phyloP scores from a whole-genome alignment of 2,329 filamentous ascomycete species.

The Xylaria sp. region DNA sequence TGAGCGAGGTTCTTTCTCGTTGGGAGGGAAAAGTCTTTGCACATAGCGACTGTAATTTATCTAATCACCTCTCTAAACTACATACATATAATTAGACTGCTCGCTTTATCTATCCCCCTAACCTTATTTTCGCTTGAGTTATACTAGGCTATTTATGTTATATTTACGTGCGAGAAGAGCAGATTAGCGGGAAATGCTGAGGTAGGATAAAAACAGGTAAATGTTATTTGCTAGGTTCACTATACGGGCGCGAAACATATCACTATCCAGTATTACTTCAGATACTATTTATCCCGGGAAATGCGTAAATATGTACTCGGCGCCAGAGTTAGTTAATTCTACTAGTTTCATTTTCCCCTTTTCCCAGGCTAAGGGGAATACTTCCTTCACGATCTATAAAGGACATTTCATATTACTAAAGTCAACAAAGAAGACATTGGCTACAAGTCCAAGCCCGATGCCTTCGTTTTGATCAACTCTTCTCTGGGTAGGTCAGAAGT shows the following conservation, averaged over 20 bases:
- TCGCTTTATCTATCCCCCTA: background rate
- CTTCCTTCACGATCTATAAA: background rate
- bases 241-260: too few species aligned
- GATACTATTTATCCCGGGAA: too few species aligned
- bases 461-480: background rate
- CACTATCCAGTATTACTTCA: too few species aligned
- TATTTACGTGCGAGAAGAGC: background rate
- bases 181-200: background rate
- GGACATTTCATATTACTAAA: background rate
- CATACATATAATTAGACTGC: background rate
- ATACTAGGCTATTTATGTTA: background rate
- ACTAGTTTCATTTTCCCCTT: background rate
- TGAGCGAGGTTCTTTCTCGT: background rate
- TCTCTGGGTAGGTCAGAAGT: background rate
- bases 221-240: too few species aligned
- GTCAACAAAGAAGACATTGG: background rate
- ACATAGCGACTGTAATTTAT: background rate
- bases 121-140: background rate
- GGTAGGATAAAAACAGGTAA: background rate
- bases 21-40: too few species aligned
- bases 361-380: background rate
- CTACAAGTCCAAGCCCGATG: background rate
- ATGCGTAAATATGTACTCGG: too few species aligned
- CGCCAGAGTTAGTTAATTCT: too few species aligned
- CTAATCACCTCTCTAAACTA: constrained; percentile 5